These are phyloP conservation scores for Dictyostelium capitatum DNA, from an alignment of 78 protist species.

Conservation along the genomic window DNA sequence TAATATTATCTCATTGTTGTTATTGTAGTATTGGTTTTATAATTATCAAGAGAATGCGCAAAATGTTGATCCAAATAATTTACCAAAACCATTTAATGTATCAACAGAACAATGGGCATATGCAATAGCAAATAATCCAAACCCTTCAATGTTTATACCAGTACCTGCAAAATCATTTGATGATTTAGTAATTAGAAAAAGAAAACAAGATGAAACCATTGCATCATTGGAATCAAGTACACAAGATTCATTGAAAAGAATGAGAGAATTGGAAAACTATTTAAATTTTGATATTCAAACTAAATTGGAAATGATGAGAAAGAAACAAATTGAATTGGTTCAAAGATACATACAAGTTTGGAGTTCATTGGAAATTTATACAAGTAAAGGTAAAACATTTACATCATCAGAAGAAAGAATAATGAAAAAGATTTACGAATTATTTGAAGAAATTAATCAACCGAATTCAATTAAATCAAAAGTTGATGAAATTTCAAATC, in stretches of 20 bases:
- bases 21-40: slow-evolving; percentile 78
- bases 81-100: slow-evolving; percentile 68
- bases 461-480: slow-evolving; percentile 42
- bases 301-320: slow-evolving; percentile 54
- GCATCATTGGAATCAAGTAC: slow-evolving; percentile 12
- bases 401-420: slow-evolving; percentile 41
- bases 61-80: slow-evolving; percentile 20
- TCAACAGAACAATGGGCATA: slow-evolving; percentile 52
- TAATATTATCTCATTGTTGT: no score
- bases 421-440: slow-evolving; percentile 1
- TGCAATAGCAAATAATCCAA: slow-evolving; percentile 56
- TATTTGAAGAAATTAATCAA: slow-evolving; percentile 44
- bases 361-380: slow-evolving; percentile 54
- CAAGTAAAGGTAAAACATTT: slow-evolving; percentile 34
- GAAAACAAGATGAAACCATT: slow-evolving; percentile 44
- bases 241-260: slow-evolving; percentile 42
- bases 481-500: slow-evolving; percentile 52
- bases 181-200: slow-evolving; percentile 47
- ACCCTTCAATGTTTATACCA: slow-evolving; percentile 55
- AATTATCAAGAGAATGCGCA: slow-evolving; percentile 43
- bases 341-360: slow-evolving; percentile 67
- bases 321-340: slow-evolving; percentile 27
- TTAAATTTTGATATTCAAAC: slow-evolving; percentile 50
- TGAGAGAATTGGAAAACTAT: slow-evolving; percentile 60
- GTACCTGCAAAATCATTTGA: slow-evolving; percentile 67